phyloP scores from a whole-genome alignment of 108 stramenopile species.

The Parietichytrium sp. region DNA sequence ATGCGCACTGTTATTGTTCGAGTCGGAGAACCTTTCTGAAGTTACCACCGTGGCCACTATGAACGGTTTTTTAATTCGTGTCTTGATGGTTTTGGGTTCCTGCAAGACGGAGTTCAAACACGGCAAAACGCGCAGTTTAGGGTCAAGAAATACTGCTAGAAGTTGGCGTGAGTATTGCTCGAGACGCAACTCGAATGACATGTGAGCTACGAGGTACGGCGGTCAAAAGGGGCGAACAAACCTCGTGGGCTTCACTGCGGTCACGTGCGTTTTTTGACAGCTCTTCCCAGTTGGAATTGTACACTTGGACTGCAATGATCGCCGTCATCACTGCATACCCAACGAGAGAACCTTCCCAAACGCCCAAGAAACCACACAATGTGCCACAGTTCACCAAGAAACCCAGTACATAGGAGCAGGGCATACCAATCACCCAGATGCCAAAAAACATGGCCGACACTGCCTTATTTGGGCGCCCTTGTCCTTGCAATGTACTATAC shows the following conservation, averaged over 20 bases:
- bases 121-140: no score
- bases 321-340: conserved; percentile 22
- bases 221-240: no score
- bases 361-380: conserved; percentile 26
- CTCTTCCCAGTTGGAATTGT: conserved; percentile 22
- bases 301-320: background rate
- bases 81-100: no score
- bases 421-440: conserved; percentile 18
- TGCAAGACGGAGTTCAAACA: no score
- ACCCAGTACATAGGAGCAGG: background rate
- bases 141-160: no score
- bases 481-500: background rate
- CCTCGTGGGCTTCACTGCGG: background rate
- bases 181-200: no score
- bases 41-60: no score
- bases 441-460: background rate
- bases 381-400: background rate
- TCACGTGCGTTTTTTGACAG: background rate
- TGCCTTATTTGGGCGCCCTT: background rate
- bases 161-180: no score
- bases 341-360: background rate
- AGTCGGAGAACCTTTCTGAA: no score
- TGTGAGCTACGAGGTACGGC: no score
- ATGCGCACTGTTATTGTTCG: no score
- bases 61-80: no score